Evolutionary conservation across 148 eudicot species (phyloP), one percentile per base, ranked within the genome.

Genomic region (Silene uniflora): DNA sequence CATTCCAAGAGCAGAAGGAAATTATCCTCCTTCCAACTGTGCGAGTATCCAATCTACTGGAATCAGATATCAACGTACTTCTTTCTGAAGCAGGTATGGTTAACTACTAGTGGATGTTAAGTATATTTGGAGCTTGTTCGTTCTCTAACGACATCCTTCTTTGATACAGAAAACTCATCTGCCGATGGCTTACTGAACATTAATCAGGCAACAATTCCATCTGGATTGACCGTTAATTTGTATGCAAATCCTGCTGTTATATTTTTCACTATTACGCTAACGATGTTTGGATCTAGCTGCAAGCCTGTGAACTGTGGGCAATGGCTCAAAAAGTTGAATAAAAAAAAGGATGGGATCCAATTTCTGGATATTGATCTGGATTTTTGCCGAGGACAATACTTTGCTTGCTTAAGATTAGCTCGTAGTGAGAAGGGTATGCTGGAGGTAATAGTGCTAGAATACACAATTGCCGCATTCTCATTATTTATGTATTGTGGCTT

Each of bases 11-110:
- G 81, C 97, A 92, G 87, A 96, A 91, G 84, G 98, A 96, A 83
- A 78, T 96, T 71, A 89, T 83, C 85, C 78, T 96, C 79, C 93
- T 96, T 84, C 99, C 99, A 76, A 91, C 99, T 73, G 80, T 96
- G 76, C 83, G 80, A 75, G 83, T 96, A 77, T 80, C 80, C 52
- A 96, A 96, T 79, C 82, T 96, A 74, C 85, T 96, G 85, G 87
- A 96, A 67, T 80, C 81, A 67, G 94, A 91, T 78, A 80, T 96
- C 71, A 87, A 85, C 78, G 98, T 96, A 75, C 86, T 83, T 72
- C 81, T 96, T 70, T 86, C 84, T 72, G 97, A 91, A 82, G 78
- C 75, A 84, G 99, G 99, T 92, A 91, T 16, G 35, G 54, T 67
- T 8, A 76, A 44, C 13, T 49, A 72, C 58, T 55, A 13, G 62